These are phyloP conservation scores for Yamadazyma membranifaciens DNA, from an alignment of 1,139 yeast species.

Conservation along the genomic window DNA sequence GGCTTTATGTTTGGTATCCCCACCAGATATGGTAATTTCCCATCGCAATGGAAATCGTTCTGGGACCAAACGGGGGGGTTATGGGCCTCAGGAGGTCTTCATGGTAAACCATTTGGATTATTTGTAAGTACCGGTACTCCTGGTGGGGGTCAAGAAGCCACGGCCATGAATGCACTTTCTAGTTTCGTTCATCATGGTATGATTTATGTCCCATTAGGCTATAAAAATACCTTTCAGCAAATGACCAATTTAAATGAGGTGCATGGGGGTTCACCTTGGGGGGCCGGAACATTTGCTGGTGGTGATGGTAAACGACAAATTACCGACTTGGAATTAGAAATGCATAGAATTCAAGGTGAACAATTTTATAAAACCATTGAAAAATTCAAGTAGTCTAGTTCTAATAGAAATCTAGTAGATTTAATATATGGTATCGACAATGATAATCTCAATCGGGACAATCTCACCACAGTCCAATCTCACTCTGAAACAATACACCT, in stretches of 20 bases:
- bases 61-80: slow-evolving; percentile 82
- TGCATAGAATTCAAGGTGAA: slow-evolving; percentile 66
- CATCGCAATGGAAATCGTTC: slow-evolving; percentile 79
- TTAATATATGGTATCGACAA: too few relatives aligned
- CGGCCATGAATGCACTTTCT: slow-evolving; percentile 63
- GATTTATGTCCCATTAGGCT: slow-evolving; percentile 78
- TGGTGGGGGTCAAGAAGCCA: slow-evolving; percentile 83
- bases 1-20: slow-evolving; percentile 80
- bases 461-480: too few relatives aligned
- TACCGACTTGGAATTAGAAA: slow-evolving; percentile 57
- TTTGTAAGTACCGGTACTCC: slow-evolving; percentile 79
- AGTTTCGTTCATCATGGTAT: slow-evolving; percentile 77
- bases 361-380: slow-evolving; percentile 39
- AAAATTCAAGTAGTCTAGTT: slow-evolving; percentile 1
- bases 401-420: too few relatives aligned
- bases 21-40: slow-evolving; percentile 78
- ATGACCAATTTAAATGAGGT: slow-evolving; percentile 61
- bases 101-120: slow-evolving; percentile 74
- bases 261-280: slow-evolving; percentile 88
- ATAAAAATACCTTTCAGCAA: slow-evolving; percentile 57
- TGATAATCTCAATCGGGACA: too few relatives aligned
- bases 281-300: slow-evolving; percentile 81
- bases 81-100: slow-evolving; percentile 74
- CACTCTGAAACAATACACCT: too few relatives aligned
- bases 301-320: slow-evolving; percentile 79